phyloP scores from a whole-genome alignment of 2,329 filamentous ascomycete species.

The Exophiala xenobiotica region DNA sequence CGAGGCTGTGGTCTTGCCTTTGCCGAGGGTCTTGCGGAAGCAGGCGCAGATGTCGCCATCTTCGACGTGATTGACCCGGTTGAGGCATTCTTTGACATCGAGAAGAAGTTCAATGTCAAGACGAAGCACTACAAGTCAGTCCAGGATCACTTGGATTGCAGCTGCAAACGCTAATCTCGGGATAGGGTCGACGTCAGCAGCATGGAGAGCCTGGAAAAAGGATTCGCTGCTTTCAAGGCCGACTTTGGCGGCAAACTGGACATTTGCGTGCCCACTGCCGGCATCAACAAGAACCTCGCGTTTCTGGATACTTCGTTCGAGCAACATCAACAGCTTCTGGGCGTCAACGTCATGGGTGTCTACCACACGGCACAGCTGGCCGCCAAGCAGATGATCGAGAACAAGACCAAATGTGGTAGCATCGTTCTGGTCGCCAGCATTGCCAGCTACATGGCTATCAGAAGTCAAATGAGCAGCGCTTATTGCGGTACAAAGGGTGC shows the following conservation, averaged over 20 bases:
- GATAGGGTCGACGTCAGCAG: constrained; percentile 44
- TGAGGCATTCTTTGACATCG: constrained; percentile 42
- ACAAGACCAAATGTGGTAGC: constrained; percentile 51
- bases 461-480: constrained; percentile 49
- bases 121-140: constrained; percentile 42
- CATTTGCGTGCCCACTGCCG: constrained; percentile 48
- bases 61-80: constrained; percentile 48
- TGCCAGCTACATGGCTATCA: constrained; percentile 52
- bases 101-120: constrained; percentile 43
- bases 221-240: constrained; percentile 36
- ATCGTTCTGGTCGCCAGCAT: constrained; percentile 57
- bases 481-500: constrained; percentile 52
- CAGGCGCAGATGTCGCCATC: constrained; percentile 47
- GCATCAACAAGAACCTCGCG: constrained; percentile 46
- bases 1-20: constrained; percentile 49
- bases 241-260: constrained; percentile 42
- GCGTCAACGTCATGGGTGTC: constrained; percentile 47
- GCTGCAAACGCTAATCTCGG: neutral
- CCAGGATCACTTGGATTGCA: neutral
- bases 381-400: constrained; percentile 53
- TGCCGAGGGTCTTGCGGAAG: constrained; percentile 47
- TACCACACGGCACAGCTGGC: constrained; percentile 51
- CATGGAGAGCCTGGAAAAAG: constrained; percentile 33
- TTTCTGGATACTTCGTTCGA: constrained; percentile 48
- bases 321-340: constrained; percentile 43